phyloP scores from a whole-genome alignment of 345 rosid genomes.

The Boechera divaricarpa region DNA sequence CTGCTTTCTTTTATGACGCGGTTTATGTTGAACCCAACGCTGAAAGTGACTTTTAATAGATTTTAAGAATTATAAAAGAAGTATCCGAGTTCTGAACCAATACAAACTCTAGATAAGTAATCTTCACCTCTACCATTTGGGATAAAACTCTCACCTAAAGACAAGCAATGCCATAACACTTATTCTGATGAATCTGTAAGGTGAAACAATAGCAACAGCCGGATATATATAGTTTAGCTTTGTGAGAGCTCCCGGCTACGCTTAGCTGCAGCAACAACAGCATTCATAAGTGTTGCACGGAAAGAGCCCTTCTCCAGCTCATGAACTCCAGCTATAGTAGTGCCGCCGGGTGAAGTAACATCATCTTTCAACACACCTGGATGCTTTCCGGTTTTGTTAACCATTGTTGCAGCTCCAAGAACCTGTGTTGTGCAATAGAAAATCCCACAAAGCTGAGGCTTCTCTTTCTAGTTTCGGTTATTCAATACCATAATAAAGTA shows the following conservation, averaged over 20 bases:
- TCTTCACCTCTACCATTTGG: constrained; percentile 29
- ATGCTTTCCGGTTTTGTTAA: constrained; percentile 75
- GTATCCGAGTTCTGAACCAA: constrained; percentile 7
- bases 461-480: constrained; percentile 6
- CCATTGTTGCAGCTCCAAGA: constrained; percentile 93
- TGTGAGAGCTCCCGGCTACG: constrained; percentile 73
- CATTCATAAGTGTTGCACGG: constrained; percentile 86
- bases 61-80: background rate
- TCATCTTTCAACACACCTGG: constrained; percentile 92
- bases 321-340: constrained; percentile 86
- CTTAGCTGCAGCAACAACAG: constrained; percentile 83
- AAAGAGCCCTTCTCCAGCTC: constrained; percentile 90
- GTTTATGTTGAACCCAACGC: too few species aligned
- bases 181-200: constrained; percentile 21
- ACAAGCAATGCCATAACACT: constrained; percentile 7
- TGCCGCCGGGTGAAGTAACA: constrained; percentile 91
- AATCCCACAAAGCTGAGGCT: background rate
- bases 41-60: constrained; percentile 1
- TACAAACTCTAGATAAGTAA: background rate
- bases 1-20: too few species aligned
- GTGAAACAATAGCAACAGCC: constrained; percentile 1
- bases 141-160: background rate
- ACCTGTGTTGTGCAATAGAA: constrained; percentile 59
- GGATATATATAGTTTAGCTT: constrained; percentile 36
- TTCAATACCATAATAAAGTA: background rate